These are phyloP conservation scores for Fusarium brachygibbosum DNA, from an alignment of 2,329 filamentous ascomycete genomes.

Conservation along the genomic window DNA sequence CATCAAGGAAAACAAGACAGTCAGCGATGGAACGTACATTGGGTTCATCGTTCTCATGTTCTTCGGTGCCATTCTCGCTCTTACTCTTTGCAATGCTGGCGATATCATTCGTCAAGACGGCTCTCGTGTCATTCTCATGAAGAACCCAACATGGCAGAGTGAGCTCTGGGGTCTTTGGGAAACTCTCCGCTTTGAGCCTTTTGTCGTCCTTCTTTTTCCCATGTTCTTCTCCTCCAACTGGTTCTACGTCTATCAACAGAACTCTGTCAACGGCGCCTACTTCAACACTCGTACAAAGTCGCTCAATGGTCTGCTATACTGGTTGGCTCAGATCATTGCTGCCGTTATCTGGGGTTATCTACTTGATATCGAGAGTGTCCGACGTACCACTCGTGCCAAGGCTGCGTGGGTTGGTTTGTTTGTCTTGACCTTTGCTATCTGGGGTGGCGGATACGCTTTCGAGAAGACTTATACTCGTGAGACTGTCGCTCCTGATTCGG, in stretches of 20 bases:
- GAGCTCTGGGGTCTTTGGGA: slow-evolving; percentile 83
- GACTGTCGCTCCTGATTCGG: slow-evolving; percentile 21
- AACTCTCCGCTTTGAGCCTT: slow-evolving; percentile 77
- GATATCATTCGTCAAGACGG: slow-evolving; percentile 82
- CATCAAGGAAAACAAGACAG: slow-evolving; percentile 56
- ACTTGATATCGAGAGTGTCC: slow-evolving; percentile 72
- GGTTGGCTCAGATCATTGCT: slow-evolving; percentile 80
- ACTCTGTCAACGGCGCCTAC: slow-evolving; percentile 76
- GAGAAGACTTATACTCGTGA: slow-evolving; percentile 59
- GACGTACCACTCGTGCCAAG: slow-evolving; percentile 77
- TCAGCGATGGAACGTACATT: slow-evolving; percentile 86
- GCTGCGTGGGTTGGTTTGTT: slow-evolving; percentile 72
- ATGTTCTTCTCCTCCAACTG: slow-evolving; percentile 88
- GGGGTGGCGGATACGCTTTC: slow-evolving; percentile 87
- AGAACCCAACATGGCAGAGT: slow-evolving; percentile 87
- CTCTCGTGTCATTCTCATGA: slow-evolving; percentile 86
- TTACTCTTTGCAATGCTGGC: slow-evolving; percentile 77
- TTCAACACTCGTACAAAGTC: slow-evolving; percentile 81
- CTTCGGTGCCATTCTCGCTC: slow-evolving; percentile 76
- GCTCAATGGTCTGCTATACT: slow-evolving; percentile 80
- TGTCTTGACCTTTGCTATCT: slow-evolving; percentile 79
- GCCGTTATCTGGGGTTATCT: slow-evolving; percentile 79
- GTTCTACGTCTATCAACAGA: slow-evolving; percentile 87
- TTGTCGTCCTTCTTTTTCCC: slow-evolving; percentile 78
- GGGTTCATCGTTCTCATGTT: slow-evolving; percentile 89